These are phyloP conservation scores for Phalaenopsis hybrid DNA, from an alignment of 116 monocot species.

Conservation along the genomic window DNA sequence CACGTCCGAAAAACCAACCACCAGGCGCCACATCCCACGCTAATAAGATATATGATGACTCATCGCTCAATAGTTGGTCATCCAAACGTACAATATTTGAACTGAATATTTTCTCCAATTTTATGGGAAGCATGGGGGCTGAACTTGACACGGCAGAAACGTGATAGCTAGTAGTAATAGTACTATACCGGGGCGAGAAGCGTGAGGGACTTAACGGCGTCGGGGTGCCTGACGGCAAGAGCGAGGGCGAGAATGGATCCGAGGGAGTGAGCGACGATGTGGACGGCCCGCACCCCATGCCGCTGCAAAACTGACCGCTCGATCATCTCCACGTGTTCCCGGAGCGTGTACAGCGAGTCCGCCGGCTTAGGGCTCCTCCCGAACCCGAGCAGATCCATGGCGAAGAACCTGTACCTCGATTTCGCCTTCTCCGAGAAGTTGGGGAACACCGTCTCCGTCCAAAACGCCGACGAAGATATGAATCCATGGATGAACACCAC, in stretches of 20 bases:
- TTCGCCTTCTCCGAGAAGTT: constrained; percentile 40
- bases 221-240: constrained; percentile 53
- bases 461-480: constrained; percentile 84
- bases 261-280: constrained; percentile 70
- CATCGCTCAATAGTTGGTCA: no score
- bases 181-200: constrained; percentile 43
- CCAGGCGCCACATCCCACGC: no score
- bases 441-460: constrained; percentile 92
- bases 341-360: constrained; percentile 80
- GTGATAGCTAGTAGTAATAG: not conserved
- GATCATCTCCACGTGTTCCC: constrained; percentile 93
- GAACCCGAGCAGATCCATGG: constrained; percentile 82
- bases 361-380: constrained; percentile 83
- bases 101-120: no score
- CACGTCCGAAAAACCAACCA: no score
- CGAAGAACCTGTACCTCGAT: constrained; percentile 49
- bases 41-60: no score
- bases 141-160: not conserved
- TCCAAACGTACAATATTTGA: no score
- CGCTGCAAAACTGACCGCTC: constrained; percentile 57
- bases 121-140: no score
- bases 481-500: constrained; percentile 87
- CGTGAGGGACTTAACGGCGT: constrained; percentile 55
- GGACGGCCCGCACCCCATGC: constrained; percentile 56
- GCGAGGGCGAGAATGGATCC: constrained; percentile 65